Percentiles rank a stretch among this genome's conserved stretches.
phyloP scores from a whole-genome alignment of 2,329 filamentous ascomycete species.

The Sporothrix humicola region DNA sequence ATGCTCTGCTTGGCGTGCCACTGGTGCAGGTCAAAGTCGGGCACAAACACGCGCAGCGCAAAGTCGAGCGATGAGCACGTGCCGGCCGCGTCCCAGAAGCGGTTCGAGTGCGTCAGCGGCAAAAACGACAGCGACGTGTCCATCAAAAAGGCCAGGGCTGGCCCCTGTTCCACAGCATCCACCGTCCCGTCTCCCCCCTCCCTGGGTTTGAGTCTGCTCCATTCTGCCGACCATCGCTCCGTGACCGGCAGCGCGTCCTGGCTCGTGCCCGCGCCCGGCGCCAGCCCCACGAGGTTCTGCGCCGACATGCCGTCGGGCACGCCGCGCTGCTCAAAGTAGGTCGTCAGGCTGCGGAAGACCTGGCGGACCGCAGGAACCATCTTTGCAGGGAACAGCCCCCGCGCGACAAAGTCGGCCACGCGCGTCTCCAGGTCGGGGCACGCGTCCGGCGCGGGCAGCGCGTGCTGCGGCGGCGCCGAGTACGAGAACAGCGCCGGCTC shows the following conservation, averaged over 20 bases:
- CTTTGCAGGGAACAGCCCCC: no score
- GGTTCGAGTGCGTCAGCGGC: background rate
- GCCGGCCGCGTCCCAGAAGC: background rate
- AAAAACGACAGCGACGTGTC: conserved; percentile 6
- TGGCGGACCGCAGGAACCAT: background rate
- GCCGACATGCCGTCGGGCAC: background rate
- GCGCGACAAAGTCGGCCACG: background rate
- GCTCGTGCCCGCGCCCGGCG: background rate
- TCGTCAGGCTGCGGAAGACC: background rate
- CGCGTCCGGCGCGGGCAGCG: background rate
- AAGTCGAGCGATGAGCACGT: background rate
- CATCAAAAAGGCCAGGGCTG: background rate
- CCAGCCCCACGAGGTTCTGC: background rate
- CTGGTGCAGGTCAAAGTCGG: background rate
- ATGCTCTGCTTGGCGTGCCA: conserved; percentile 2
- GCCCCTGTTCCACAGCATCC: background rate
- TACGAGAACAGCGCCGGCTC: background rate
- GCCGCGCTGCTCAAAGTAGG: background rate
- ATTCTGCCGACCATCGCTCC: background rate
- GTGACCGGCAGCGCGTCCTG: background rate
- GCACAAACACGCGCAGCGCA: conserved; percentile 2
- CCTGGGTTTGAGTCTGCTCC: no score
- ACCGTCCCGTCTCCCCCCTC: background rate
- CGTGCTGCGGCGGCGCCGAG: background rate
- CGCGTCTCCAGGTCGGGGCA: background rate